A percentile compares a stretch with the other conserved stretches of the same genome.
phyloP scores from a whole-genome alignment of 2,329 filamentous ascomycete species.

The Talaromyces atroroseus region DNA sequence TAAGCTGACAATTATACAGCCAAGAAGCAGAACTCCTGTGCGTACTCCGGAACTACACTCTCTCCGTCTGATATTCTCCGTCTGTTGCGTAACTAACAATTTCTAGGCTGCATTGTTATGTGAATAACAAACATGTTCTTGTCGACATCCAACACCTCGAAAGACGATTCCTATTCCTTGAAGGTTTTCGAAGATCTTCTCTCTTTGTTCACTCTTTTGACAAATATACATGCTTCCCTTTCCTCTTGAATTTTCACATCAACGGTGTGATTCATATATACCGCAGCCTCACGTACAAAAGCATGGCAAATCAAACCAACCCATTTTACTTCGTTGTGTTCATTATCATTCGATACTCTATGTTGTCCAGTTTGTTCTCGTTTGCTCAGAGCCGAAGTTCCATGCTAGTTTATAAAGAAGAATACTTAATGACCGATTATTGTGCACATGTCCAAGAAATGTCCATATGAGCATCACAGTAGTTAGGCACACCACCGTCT shows the following conservation, averaged over 20 bases:
- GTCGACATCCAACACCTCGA: neutral
- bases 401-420: neutral
- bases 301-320: neutral
- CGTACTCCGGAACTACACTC: conserved; percentile 40
- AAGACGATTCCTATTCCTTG: neutral
- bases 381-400: neutral
- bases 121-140: neutral
- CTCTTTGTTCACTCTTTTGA: neutral
- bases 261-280: neutral
- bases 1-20: conserved; percentile 46
- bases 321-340: neutral
- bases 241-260: neutral
- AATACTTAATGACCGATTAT: neutral
- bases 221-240: neutral
- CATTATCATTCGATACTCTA: neutral
- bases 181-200: neutral
- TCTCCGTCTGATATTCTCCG: neutral
- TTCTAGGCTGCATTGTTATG: conserved; percentile 14
- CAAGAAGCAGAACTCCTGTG: conserved; percentile 74
- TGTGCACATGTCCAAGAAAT: neutral
- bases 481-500: neutral
- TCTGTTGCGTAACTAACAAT: neutral
- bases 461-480: neutral
- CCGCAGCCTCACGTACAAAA: neutral
- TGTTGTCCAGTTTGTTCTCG: neutral